phyloP scores from a whole-genome alignment of 2,329 filamentous ascomycete species.

The Hirsutella minnesotensis region DNA sequence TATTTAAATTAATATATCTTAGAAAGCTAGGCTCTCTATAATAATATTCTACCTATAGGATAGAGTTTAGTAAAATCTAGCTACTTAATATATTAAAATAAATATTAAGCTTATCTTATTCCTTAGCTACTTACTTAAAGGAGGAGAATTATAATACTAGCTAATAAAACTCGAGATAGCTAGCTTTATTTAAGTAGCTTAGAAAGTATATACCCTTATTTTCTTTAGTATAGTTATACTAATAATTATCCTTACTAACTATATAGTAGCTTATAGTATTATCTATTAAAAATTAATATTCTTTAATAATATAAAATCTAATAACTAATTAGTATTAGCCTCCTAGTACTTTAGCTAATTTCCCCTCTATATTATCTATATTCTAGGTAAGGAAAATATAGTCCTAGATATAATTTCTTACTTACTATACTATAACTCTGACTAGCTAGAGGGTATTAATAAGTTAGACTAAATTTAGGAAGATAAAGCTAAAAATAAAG shows the following conservation, averaged over 20 bases:
- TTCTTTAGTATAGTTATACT: neutral
- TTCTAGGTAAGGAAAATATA: no score
- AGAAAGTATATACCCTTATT: neutral
- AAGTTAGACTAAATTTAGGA: no score
- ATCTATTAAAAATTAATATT: neutral
- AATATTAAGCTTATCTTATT: neutral
- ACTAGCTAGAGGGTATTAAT: no score
- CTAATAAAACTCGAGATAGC: neutral
- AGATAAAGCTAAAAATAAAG: no score
- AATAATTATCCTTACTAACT: neutral
- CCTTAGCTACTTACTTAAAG: neutral
- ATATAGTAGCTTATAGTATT: neutral
- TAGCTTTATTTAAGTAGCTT: neutral
- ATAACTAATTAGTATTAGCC: no score
- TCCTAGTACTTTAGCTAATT: no score
- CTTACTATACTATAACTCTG: no score
- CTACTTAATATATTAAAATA: neutral
- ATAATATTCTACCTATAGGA: neutral
- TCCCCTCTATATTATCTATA: no score
- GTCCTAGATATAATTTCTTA: no score
- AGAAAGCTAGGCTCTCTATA: neutral
- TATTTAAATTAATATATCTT: neutral
- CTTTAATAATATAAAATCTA: no score
- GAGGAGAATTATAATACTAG: neutral
- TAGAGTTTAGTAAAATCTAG: neutral